Evolutionary conservation across 2,329 filamentous ascomycete genomes (phyloP), one percentile per base, ranked within the genome.

Genomic region (Stemphylium vesicarium): DNA sequence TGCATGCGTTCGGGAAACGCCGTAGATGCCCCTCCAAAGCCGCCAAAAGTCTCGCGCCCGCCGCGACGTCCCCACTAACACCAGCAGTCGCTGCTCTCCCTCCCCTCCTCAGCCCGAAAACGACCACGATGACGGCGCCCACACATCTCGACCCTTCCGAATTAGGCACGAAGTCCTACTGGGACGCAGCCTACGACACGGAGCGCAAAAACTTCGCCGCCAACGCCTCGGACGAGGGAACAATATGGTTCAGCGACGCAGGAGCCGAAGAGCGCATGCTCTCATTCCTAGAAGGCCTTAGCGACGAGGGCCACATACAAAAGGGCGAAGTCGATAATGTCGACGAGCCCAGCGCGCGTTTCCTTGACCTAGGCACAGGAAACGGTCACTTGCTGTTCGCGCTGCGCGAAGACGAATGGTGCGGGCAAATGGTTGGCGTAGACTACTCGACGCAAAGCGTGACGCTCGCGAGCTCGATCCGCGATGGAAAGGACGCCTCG

Each of bases 241-340:
- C 92, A 26, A 87, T 95, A 67, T 99, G 95, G 95, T 99, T 99
- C 83, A 89, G 92, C 74, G 95, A 98, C 78, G 90, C 92, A 29
- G 87, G 89, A 70, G 95, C 95, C 58, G 91, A 96, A 70, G 82
- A 87, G 59, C 93, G 93, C 70, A 86, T 96, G 56, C 77, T 96
- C 20, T 75, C 80, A 9, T 92, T 89, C 73, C 76, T 82, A 5
- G 74, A 76, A 12, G 57, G 66, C 5, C 83, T 96, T 7, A 80
- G 80, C 3, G 77, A 80, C 3, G 75, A 79, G 12, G 75, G 75
- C 1, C 77, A 80, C 24, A 72, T 85, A 59, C 71, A 59, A 75
- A 60, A 81, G 71, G 47, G 40, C 44, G 68, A 7, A 68, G 74
- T n/a, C 0, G 44, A 4, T 66, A 75, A n/a, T 1, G 46, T 49